Percentiles rank a stretch among this genome's conserved stretches.
phyloP scores from a whole-genome alignment of 257 asterid genomes.

The Solanum lignicaule region DNA sequence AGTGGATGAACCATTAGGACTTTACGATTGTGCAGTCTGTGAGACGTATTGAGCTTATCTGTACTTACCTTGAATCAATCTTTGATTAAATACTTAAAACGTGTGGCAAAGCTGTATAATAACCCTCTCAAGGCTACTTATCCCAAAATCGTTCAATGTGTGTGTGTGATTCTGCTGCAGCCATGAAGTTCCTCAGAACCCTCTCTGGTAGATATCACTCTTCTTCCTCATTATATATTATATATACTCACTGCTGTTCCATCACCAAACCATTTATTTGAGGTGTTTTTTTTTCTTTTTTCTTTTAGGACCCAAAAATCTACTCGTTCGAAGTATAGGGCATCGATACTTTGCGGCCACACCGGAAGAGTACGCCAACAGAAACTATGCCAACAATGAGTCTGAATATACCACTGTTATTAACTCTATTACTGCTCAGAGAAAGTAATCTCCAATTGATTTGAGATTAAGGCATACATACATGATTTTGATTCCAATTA shows the following conservation, averaged over 20 bases:
- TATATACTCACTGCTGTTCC: neutral
- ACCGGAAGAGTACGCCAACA: constrained; percentile 52
- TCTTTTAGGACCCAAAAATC: constrained; percentile 37
- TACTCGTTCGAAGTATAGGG: constrained; percentile 41
- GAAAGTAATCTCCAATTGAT: constrained; percentile 31
- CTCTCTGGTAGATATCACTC: constrained; percentile 27
- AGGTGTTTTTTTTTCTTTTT: neutral
- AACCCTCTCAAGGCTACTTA: neutral
- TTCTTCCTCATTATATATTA: too few relatives aligned
- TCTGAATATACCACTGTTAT: constrained; percentile 76
- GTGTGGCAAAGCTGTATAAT: neutral
- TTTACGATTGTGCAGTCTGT: neutral
- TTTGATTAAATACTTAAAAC: neutral
- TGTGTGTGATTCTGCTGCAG: neutral
- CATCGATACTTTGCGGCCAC: constrained; percentile 54
- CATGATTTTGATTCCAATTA: constrained; percentile 1
- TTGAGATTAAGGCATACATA: neutral
- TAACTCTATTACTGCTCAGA: constrained; percentile 52
- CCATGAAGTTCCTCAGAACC: constrained; percentile 52
- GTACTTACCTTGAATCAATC: neutral
- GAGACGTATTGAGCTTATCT: neutral
- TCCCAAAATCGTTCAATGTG: neutral
- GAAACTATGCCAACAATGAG: constrained; percentile 76
- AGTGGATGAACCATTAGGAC: too few relatives aligned
- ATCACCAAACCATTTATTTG: neutral